Conservation (phyloP, 176 grass and related monocot genomes). For the Carex cristatella region DNA sequence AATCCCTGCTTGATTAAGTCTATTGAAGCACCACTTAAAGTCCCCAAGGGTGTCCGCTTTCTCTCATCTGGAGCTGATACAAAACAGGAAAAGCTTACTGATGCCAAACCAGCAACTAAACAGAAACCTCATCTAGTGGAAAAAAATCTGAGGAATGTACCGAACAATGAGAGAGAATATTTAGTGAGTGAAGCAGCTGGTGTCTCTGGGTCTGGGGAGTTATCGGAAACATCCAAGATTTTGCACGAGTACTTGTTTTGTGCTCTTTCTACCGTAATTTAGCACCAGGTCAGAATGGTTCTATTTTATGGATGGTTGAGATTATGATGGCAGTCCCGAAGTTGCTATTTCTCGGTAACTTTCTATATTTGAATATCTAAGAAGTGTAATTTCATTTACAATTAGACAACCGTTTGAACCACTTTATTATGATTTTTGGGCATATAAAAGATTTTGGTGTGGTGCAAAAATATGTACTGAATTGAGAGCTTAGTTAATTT, state of each 20-base stretch:
- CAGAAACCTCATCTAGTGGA: background rate
- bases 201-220: conserved; percentile 31
- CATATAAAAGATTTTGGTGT: background rate
- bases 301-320: background rate
- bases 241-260: conserved; percentile 80
- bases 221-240: conserved; percentile 71
- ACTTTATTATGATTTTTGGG: background rate
- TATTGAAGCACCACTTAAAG: conserved; percentile 27
- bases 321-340: background rate
- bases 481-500: background rate
- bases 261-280: conserved; percentile 28
- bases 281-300: background rate
- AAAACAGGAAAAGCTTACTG: conserved; percentile 15
- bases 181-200: conserved; percentile 25
- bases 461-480: background rate
- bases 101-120: background rate
- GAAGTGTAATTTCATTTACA: background rate
- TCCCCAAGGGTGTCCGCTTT: conserved; percentile 79
- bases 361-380: background rate
- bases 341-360: background rate
- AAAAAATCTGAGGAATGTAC: background rate
- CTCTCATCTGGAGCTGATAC: conserved; percentile 32
- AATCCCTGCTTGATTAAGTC: conserved; percentile 20
- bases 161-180: conserved; percentile 15
- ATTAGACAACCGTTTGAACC: background rate